Conservation (phyloP, 257 asterid genomes). For the Ehretia macrophylla region DNA sequence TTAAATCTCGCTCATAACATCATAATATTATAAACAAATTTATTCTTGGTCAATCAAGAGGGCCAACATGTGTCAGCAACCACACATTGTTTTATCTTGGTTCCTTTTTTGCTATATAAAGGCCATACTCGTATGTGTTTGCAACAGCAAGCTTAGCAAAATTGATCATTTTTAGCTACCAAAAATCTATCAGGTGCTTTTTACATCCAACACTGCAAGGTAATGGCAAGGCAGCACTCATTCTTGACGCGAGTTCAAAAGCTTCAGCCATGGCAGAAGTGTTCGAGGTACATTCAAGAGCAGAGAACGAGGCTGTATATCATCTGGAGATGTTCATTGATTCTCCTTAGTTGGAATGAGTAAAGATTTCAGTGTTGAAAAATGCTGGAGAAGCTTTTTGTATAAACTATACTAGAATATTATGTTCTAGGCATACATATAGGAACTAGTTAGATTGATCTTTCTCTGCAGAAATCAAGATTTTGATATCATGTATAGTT, state of each 20-base stretch:
- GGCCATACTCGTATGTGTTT: background rate
- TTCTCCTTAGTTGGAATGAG: slow-evolving; percentile 53
- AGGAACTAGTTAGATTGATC: background rate
- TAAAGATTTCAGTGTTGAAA: background rate
- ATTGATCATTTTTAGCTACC: background rate
- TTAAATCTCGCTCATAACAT: too few species aligned
- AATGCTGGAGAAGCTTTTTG: background rate
- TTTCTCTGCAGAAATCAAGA: background rate
- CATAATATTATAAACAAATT: too few species aligned
- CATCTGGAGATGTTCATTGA: slow-evolving; percentile 70
- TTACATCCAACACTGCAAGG: slow-evolving; percentile 2
- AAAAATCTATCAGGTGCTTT: background rate
- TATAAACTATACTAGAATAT: background rate
- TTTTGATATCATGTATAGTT: background rate
- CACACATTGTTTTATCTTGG: slow-evolving; percentile 13
- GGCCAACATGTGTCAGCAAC: slow-evolving; percentile 35
- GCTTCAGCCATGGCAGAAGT: slow-evolving; percentile 46
- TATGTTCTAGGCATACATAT: background rate
- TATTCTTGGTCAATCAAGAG: slow-evolving; percentile 38
- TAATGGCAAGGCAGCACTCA: slow-evolving; percentile 37
- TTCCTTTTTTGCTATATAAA: background rate
- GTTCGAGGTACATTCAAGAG: slow-evolving; percentile 67
- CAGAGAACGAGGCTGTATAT: slow-evolving; percentile 72
- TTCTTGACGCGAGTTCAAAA: slow-evolving; percentile 21
- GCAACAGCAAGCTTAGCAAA: background rate